Evolutionary conservation across 805 yeast species (phyloP), one percentile per base, ranked within the genome.

Genomic region (Yarrowia sp.): DNA sequence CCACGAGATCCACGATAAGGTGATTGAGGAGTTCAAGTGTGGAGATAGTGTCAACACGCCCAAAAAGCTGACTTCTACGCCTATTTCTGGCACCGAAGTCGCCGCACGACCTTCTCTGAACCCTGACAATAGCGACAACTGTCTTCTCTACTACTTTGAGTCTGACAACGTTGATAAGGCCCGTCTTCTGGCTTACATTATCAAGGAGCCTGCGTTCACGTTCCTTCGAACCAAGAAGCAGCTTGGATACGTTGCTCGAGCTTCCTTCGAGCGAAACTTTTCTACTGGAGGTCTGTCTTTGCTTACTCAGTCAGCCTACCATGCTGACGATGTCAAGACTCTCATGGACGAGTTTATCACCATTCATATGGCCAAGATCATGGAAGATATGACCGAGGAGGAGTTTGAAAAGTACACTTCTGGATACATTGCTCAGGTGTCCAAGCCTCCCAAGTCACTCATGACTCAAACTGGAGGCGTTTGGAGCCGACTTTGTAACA

Each of bases 151-250:
- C 33, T 58, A 58, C 40, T 33, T 58, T 24, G 64, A 58, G 40
- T 30, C 50, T 0, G 40, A 42, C 13, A 9, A 58, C 6, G 44
- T 43, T 17, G 50, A 33, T 1, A 58, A 30, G 40, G 64, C 64
- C 3, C 49, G 64, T 12, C 49, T 58, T 4, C 14, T 91, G 61
- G 85, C 89, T 0, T 93, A 90, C 69, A 83, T 92, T 70, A 80
- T 89, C 63, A 86, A 85, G 71, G 98, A 94, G 75, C 98, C 97
- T 5, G 90, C 94, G 69, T 95, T 94, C 78, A 88, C 91, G 73
- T 90, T 89, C 69, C 82, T 94, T 68, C 85, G 99, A 77, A 94
- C 99, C 6, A 89, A 91, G 73, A 98, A 94, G 78, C 98, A 95
- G 77, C 82, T 94, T 40, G 99, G 99, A 1, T 94, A 94, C 74